phyloP scores from a whole-genome alignment of 78 protist species.

The Polysphondylium violaceum region DNA sequence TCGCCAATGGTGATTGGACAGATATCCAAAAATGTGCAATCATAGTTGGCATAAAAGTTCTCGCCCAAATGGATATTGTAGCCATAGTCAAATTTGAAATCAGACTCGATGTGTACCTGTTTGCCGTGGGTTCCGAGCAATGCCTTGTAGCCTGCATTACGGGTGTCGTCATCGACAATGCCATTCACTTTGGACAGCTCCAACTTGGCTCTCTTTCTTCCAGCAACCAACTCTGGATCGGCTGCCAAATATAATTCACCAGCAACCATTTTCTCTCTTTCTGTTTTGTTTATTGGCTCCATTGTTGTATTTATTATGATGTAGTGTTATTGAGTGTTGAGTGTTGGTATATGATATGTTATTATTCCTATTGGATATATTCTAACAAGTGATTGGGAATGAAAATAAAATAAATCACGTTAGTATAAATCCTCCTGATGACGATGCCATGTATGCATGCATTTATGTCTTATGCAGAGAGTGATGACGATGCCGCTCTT shows the following conservation, averaged over 20 bases:
- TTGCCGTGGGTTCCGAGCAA: slow-evolving; percentile 3
- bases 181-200: background rate
- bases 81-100: slow-evolving; percentile 85
- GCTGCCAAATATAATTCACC: slow-evolving; percentile 12
- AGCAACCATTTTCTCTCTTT: slow-evolving; percentile 70
- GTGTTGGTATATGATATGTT: background rate
- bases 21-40: slow-evolving; percentile 23
- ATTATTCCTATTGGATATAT: background rate
- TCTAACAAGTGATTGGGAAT: background rate
- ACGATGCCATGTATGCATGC: too few species aligned
- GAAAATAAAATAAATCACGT: background rate
- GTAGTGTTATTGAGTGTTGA: background rate
- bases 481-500: background rate
- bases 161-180: background rate
- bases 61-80: slow-evolving; percentile 44
- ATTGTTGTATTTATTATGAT: background rate
- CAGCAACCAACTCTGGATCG: slow-evolving; percentile 42
- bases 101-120: slow-evolving; percentile 42
- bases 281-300: background rate
- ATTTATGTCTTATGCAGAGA: background rate
- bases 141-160: background rate
- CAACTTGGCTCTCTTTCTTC: background rate
- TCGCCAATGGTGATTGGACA: slow-evolving; percentile 64
- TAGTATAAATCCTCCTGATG: background rate
- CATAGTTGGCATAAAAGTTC: slow-evolving; percentile 57